Percentiles rank a stretch among this genome's conserved stretches.
phyloP scores from a whole-genome alignment of 2,329 filamentous ascomycete genomes.

The Aspergillus tanneri region DNA sequence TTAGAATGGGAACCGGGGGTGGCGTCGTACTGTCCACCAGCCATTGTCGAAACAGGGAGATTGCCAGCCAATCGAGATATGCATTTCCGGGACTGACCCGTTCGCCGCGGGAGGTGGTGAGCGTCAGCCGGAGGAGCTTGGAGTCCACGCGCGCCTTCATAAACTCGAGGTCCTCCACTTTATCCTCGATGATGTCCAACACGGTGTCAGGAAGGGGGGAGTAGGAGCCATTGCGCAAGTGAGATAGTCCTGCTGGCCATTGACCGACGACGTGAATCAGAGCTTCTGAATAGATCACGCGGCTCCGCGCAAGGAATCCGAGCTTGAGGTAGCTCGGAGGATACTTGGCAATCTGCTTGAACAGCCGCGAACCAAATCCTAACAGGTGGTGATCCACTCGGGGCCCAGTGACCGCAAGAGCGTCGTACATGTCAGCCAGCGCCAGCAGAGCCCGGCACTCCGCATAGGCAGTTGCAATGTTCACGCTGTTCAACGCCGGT shows the following conservation, averaged over 20 bases:
- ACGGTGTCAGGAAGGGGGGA: conserved; percentile 68
- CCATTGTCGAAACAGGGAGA: conserved; percentile 89
- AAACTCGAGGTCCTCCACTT: conserved; percentile 88
- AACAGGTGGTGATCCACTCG: conserved; percentile 91
- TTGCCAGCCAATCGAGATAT: conserved; percentile 85
- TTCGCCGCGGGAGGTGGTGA: conserved; percentile 78
- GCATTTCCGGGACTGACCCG: conserved; percentile 74
- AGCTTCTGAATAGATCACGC: conserved; percentile 81
- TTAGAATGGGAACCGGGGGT: conserved; percentile 54
- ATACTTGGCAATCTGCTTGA: conserved; percentile 96
- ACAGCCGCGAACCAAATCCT: conserved; percentile 84
- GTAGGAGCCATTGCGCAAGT: conserved; percentile 60
- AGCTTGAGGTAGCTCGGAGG: conserved; percentile 88
- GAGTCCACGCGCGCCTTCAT: conserved; percentile 75
- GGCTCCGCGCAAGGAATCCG: conserved; percentile 79
- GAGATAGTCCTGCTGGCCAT: conserved; percentile 79
- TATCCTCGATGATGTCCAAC: conserved; percentile 88
- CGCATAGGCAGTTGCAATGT: conserved; percentile 88
- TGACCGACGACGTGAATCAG: conserved; percentile 92
- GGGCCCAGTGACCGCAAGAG: conserved; percentile 80
- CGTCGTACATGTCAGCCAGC: conserved; percentile 93
- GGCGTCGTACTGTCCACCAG: conserved; percentile 85
- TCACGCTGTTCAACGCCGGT: conserved; percentile 76
- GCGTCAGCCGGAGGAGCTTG: conserved; percentile 74
- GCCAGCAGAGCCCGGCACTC: conserved; percentile 88